Base-by-base conservation (phyloP, 495 filamentous ascomycete genomes). In the Glonium stellatum region DNA sequence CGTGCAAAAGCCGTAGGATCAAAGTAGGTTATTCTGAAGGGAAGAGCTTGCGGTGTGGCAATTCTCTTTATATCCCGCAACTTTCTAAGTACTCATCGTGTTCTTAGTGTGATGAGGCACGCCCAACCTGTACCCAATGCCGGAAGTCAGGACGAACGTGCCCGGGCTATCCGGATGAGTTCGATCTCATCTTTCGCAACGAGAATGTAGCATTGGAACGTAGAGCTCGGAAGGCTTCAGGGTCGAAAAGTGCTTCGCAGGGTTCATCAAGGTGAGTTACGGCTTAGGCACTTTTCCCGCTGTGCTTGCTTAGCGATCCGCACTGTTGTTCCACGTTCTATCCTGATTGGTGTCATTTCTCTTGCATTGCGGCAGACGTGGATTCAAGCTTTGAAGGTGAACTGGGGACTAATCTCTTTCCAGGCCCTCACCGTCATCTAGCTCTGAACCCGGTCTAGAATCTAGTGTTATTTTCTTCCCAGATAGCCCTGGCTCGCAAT, bases 141-240 rank as follows among this genome's bases (percentile, higher is more conserved):
- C 59, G 58, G 47, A 67, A 66, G 55, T 53, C 61, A 19, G 60
- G 64, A n/a, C 66, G 69, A 4, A 47, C 18, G 25, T 72, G 70
- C 48, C 70, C 70, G 10, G 70, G 70, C 11, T 70, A 70, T 54
- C 64, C 51, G 58, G 66, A 72, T 41, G 70, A 70, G 54, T 72
- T 72, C 57, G 70, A 72, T 57, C 58, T 72, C 9, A 65, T 70
- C 18, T 70, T 70, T 50, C 68, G 70, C 25, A 59, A 70, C 58
- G 70, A 72, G 52, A 72, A 61, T 39, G 59, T 58, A 51, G 67
- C 66, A 13, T 53, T 63, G 56, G 58, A 54, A 39, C 55, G 59
- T 1, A 69, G 63, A 42, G 59, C 60, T 35, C 63, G 62, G 57
- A 70, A 60, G 35, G 44, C 50, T 25, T 54, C 44, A 21, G 62